Evolutionary conservation across 495 filamentous ascomycete genomes (phyloP).

Genomic region (Aspergillus hancockii): DNA sequence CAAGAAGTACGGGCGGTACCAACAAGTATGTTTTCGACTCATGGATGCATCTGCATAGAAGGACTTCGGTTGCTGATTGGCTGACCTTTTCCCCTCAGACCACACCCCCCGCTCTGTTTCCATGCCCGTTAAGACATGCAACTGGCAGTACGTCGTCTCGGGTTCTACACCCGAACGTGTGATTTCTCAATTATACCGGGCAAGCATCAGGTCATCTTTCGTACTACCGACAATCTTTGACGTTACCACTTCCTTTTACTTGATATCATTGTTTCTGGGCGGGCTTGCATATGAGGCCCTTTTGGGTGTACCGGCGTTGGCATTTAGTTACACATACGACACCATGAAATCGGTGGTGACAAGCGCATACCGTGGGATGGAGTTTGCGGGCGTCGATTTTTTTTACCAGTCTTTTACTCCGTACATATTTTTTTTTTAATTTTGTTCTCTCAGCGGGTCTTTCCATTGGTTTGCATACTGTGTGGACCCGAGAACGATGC

Average conservation of each 20-base stretch:
- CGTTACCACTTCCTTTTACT: slow-evolving; percentile 12
- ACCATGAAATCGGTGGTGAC: background rate
- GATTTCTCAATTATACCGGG: background rate
- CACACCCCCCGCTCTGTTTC: slow-evolving; percentile 48
- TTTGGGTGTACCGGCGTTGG: slow-evolving; percentile 14
- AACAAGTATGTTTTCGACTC: slow-evolving; percentile 30
- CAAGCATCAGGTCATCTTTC: slow-evolving; percentile 4
- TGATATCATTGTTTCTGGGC: background rate
- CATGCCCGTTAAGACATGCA: slow-evolving; percentile 38
- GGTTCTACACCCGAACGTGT: background rate
- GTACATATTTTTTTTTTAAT: slow-evolving; percentile 1
- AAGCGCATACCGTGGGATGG: slow-evolving; percentile 10
- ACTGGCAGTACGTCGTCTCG: background rate
- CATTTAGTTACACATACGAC: slow-evolving; percentile 17
- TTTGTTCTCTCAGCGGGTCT: background rate
- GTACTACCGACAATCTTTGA: slow-evolving; percentile 3
- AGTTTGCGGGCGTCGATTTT: slow-evolving; percentile 15
- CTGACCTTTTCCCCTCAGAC: slow-evolving; percentile 20
- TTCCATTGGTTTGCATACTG: background rate
- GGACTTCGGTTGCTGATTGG: background rate
- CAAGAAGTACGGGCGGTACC: slow-evolving; percentile 36
- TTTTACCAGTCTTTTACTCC: slow-evolving; percentile 6
- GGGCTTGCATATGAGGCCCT: background rate
- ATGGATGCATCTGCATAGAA: no score
- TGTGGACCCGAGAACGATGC: background rate